phyloP scores from a whole-genome alignment of 1,284 basidiomycete species.

The Tylopilus sp. region DNA sequence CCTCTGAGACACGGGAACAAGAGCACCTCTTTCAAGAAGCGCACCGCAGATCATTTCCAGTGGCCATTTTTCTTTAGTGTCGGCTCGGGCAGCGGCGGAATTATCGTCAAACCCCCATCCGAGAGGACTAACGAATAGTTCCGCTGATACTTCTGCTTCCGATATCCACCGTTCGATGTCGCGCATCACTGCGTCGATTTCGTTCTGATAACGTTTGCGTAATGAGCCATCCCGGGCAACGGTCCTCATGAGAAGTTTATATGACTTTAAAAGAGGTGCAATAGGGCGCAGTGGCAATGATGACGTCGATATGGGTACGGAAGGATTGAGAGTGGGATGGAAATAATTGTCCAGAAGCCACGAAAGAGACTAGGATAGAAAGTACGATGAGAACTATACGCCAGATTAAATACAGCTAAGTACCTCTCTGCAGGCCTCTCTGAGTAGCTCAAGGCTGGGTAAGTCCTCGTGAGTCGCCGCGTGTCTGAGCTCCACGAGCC shows the following conservation, averaged over 20 bases:
- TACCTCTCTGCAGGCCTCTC: slow-evolving; percentile 74
- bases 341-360: slow-evolving; percentile 84
- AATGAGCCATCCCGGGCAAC: slow-evolving; percentile 60
- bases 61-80: slow-evolving; percentile 58
- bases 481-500: slow-evolving; percentile 93
- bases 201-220: slow-evolving; percentile 46
- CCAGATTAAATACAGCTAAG: background rate
- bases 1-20: slow-evolving; percentile 82
- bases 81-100: slow-evolving; percentile 35
- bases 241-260: slow-evolving; percentile 64
- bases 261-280: slow-evolving; percentile 58
- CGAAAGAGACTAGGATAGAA: slow-evolving; percentile 53
- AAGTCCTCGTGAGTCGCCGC: slow-evolving; percentile 95
- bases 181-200: slow-evolving; percentile 48
- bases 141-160: slow-evolving; percentile 62
- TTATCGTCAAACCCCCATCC: slow-evolving; percentile 42
- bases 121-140: slow-evolving; percentile 43
- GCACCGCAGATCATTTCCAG: slow-evolving; percentile 65
- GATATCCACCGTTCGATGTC: slow-evolving; percentile 71
- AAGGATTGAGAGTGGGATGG: slow-evolving; percentile 66
- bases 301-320: slow-evolving; percentile 33
- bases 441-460: slow-evolving; percentile 78
- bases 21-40: slow-evolving; percentile 57
- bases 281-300: slow-evolving; percentile 45
- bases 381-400: slow-evolving; percentile 7